Evolutionary conservation across 306 rosid genomes (phyloP).

Genomic region (Delonix regia): DNA sequence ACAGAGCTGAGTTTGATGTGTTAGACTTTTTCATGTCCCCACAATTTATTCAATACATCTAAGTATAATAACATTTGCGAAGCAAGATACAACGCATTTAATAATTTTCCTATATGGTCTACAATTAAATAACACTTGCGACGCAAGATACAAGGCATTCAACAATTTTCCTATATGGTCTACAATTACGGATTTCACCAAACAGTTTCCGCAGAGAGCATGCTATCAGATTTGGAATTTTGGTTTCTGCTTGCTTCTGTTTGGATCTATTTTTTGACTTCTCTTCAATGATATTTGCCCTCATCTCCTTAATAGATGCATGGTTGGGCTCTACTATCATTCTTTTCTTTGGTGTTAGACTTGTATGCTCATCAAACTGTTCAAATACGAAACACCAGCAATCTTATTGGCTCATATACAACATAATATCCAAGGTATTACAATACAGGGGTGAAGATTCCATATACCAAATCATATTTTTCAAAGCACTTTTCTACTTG

Average conservation of each 20-base stretch:
- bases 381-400: neutral
- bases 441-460: slow-evolving; percentile 2
- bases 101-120: no score
- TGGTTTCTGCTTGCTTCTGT: slow-evolving; percentile 51
- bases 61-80: no score
- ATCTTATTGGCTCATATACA: neutral
- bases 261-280: slow-evolving; percentile 40
- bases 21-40: no score
- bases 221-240: slow-evolving; percentile 44
- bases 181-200: no score
- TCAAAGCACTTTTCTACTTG: slow-evolving; percentile 68
- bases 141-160: no score
- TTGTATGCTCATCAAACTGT: slow-evolving; percentile 66
- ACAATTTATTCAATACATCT: no score
- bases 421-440: neutral
- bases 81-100: no score
- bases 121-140: no score
- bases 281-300: slow-evolving; percentile 58
- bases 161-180: no score
- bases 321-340: slow-evolving; percentile 62
- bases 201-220: no score
- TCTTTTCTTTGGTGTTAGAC: slow-evolving; percentile 47
- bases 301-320: slow-evolving; percentile 75
- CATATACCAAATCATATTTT: slow-evolving; percentile 70
- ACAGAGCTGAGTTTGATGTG: no score